A percentile compares a stretch with the other conserved stretches of the same genome.
phyloP scores from a whole-genome alignment of 306 rosid species.

The Quercus agrifolia region DNA sequence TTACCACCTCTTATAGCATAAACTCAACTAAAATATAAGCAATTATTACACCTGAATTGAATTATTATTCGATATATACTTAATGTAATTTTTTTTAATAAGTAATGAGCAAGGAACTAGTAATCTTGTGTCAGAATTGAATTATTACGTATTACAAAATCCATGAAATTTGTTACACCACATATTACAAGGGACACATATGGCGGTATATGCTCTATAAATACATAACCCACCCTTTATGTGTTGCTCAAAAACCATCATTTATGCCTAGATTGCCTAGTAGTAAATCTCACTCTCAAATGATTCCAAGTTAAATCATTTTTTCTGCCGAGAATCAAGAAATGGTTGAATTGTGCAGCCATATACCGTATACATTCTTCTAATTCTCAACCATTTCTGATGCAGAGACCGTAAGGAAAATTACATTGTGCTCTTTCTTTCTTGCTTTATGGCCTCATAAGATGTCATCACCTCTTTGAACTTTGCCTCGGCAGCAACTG shows the following conservation, averaged over 20 bases:
- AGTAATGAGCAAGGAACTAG: not conserved
- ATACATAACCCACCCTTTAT: constrained; percentile 13
- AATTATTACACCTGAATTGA: not conserved
- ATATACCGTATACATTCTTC: constrained; percentile 24
- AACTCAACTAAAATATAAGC: not conserved
- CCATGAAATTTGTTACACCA: not conserved
- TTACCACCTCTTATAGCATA: not conserved
- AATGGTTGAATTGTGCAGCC: constrained; percentile 2
- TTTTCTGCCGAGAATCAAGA: constrained; percentile 17
- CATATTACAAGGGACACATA: not conserved
- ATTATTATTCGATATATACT: not conserved
- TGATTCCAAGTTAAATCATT: constrained; percentile 16
- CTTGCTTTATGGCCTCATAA: constrained; percentile 89
- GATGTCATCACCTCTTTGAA: constrained; percentile 92
- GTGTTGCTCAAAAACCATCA: not conserved
- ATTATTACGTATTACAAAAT: not conserved
- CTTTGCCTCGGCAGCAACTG: constrained; percentile 93
- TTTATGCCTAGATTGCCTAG: not conserved
- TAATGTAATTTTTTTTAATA: not conserved
- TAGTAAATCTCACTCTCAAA: constrained; percentile 15
- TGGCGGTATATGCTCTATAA: constrained; percentile 12
- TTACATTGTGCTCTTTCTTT: constrained; percentile 46
- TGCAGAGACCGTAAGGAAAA: constrained; percentile 1
- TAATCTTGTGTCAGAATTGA: not conserved
- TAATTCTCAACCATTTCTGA: not conserved